Base-by-base conservation (phyloP, 352 stramenopile species). In the Phytopythium helicoides region DNA sequence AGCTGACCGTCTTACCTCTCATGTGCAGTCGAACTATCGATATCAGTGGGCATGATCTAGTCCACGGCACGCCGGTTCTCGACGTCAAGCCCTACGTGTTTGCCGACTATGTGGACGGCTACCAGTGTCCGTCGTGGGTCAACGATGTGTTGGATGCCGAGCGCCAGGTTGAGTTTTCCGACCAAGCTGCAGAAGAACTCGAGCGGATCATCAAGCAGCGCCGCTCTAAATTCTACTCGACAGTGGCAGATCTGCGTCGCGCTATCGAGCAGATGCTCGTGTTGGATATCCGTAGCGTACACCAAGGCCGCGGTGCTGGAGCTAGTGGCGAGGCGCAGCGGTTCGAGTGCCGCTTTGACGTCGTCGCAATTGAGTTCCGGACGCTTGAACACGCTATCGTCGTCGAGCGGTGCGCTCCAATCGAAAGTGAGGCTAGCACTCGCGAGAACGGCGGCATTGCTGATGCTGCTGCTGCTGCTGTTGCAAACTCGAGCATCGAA, bases 71-170 rank as follows among this genome's bases (percentile, higher is more conserved):
- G 21, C 97, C 97, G 0, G 87, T 99, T 28, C 71, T 99, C 18
- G 97, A 99, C 64, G 91, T 99, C 47, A 99, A 99, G 72, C 97
- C 97, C 10, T 99, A 98, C 66, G 96, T 99, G 38, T 81, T 82
- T 12, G 83, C 84, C 34, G 85, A 95, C 67, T 80, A 71, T 45
- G 68, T 94, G 7, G 51, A 56, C 3, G 69, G 69, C 47, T 68
- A 89, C 48, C 47, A 71, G 25, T 78, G 86, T 7, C 84, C 84
- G 4, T 57, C 81, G 22, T 94, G 84, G 84, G 81, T 94, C 39
- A 75, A 63, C 42, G 47, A 53, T 33, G 2, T 35, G 47, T 33
- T 53, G 9, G 47, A 53, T 19, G 71, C 83, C 25, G 62, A 71
- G 36, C 73, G 77, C 41, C 57, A 62, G 0, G 76, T 94, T 21